Evolutionary conservation across 805 yeast genomes (phyloP).

Genomic region (Starmera caribaea): DNA sequence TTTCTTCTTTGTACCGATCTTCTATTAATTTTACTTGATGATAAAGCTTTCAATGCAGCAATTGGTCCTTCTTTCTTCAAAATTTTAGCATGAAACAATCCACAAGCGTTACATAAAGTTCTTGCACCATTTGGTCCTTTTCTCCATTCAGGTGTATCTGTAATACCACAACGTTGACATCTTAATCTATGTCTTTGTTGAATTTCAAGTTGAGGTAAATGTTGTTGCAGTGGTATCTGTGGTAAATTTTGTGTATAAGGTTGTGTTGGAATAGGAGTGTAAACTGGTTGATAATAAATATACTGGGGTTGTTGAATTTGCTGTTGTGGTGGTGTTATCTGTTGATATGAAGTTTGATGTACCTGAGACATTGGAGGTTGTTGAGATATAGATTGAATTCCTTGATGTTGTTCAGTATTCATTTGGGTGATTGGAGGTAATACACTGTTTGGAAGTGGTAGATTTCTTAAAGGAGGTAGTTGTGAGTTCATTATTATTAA

Average conservation of each 20-base stretch:
- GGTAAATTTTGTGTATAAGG: neutral
- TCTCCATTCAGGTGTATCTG: slow-evolving; percentile 76
- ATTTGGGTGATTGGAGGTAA: too few species aligned
- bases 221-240: neutral
- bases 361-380: neutral
- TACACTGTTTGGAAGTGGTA: too few species aligned
- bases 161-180: slow-evolving; percentile 43
- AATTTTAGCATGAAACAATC: slow-evolving; percentile 61
- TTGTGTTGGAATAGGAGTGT: neutral
- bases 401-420: neutral
- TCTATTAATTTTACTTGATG: slow-evolving; percentile 4
- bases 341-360: neutral
- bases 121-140: slow-evolving; percentile 72
- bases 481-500: too few species aligned
- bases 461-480: too few species aligned
- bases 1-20: slow-evolving; percentile 3
- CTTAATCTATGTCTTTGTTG: neutral
- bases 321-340: neutral
- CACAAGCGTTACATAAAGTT: slow-evolving; percentile 79
- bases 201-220: neutral
- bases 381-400: neutral
- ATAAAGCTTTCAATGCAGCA: slow-evolving; percentile 18
- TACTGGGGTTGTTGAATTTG: neutral
- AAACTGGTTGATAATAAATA: neutral
- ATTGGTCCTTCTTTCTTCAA: slow-evolving; percentile 32